Conservation (phyloP, 768 basidiomycete species). For the Phaeotremella skinneri region DNA sequence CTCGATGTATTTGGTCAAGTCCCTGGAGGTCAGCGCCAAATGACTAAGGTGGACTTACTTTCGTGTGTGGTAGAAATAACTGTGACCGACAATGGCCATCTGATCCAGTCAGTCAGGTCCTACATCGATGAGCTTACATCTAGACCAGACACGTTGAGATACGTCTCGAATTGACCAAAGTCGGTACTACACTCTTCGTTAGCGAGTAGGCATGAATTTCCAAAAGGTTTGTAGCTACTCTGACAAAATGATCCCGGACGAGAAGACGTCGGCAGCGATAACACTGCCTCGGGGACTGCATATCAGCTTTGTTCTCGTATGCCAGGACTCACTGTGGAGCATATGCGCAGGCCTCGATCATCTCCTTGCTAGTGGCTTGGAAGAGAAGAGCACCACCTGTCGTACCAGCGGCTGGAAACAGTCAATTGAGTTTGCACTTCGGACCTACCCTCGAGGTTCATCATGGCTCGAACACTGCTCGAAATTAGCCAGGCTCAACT, state of each 20-base stretch:
- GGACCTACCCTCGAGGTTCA: conserved; percentile 79
- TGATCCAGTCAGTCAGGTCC: conserved; percentile 82
- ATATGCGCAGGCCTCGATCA: conserved; percentile 85
- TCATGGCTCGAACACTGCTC: conserved; percentile 70
- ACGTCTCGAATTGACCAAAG: conserved; percentile 88
- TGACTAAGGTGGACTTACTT: conserved; percentile 57
- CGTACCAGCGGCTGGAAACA: conserved; percentile 69
- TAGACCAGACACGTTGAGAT: conserved; percentile 83
- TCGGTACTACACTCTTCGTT: conserved; percentile 65
- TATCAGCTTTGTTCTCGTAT: neutral
- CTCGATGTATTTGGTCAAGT: conserved; percentile 79
- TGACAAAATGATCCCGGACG: conserved; percentile 81
- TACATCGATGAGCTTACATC: conserved; percentile 62
- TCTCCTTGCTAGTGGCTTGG: conserved; percentile 91
- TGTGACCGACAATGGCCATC: conserved; percentile 44
- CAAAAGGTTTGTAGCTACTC: conserved; percentile 61
- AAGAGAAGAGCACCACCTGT: conserved; percentile 86
- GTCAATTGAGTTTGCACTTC: neutral
- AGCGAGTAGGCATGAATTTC: conserved; percentile 2
- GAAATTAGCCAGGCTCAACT: neutral
- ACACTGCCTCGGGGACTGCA: conserved; percentile 76
- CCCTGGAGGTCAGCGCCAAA: conserved; percentile 50
- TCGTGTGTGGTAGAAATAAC: conserved; percentile 90
- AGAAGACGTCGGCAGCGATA: conserved; percentile 87
- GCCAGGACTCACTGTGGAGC: conserved; percentile 63